Percentiles rank a stretch among this genome's conserved stretches.
phyloP scores from a whole-genome alignment of 2,329 filamentous ascomycete genomes.

The Gliomastix tumulicola region DNA sequence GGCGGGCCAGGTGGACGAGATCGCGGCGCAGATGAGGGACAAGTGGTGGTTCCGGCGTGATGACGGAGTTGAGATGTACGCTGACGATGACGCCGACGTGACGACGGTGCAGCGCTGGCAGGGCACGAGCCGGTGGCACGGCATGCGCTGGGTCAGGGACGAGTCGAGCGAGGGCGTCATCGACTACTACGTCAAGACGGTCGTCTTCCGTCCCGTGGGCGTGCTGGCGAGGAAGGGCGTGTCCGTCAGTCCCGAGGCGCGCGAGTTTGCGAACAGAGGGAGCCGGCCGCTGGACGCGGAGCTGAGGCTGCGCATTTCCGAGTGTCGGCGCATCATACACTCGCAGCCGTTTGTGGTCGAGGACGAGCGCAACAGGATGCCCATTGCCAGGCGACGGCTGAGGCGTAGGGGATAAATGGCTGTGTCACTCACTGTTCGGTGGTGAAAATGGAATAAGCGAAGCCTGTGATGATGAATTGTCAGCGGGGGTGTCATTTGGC shows the following conservation, averaged over 20 bases:
- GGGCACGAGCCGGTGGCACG: conserved; percentile 33
- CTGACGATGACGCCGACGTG: no score
- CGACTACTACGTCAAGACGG: conserved; percentile 33
- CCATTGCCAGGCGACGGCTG: no score
- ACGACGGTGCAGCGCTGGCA: conserved; percentile 32
- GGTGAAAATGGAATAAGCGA: no score
- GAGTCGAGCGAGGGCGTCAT: conserved; percentile 27
- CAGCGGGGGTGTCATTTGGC: no score
- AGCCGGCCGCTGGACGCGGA: neutral
- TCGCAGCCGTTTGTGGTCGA: no score
- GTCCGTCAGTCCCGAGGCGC: neutral
- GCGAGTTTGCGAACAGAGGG: neutral
- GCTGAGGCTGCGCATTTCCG: neutral
- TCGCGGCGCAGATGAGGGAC: conserved; percentile 27
- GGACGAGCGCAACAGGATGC: no score
- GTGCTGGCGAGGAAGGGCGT: conserved; percentile 11
- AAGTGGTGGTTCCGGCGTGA: conserved; percentile 23
- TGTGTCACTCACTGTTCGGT: no score
- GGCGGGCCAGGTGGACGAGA: conserved; percentile 32
- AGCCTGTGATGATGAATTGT: no score
- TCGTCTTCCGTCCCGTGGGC: conserved; percentile 22
- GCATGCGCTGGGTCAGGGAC: conserved; percentile 30
- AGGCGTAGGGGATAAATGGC: no score
- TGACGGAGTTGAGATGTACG: neutral
- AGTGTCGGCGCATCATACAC: no score